Evolutionary conservation across 1,284 basidiomycete species (phyloP).

Genomic region (Pisolithus thermaeus): DNA sequence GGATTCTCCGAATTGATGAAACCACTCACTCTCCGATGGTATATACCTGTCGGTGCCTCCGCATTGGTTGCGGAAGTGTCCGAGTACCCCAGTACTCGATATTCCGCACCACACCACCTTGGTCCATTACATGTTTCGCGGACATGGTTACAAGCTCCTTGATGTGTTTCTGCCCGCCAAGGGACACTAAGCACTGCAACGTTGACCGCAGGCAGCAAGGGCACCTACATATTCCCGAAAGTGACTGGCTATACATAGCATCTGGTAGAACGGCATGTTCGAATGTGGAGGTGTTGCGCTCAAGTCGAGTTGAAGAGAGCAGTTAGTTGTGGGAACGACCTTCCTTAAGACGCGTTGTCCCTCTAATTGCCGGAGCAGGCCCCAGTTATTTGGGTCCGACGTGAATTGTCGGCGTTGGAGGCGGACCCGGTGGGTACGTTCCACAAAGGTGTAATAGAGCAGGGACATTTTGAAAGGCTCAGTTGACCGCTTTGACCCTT

Average conservation of each 20-base stretch:
- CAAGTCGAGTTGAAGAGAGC: no score
- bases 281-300: no score
- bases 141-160: slow-evolving; percentile 72
- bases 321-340: no score
- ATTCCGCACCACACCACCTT: slow-evolving; percentile 76
- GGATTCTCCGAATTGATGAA: not conserved
- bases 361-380: no score
- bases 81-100: slow-evolving; percentile 74
- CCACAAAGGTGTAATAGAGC: no score
- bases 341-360: no score
- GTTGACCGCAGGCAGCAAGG: not conserved
- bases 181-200: slow-evolving; percentile 2
- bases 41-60: slow-evolving; percentile 59
- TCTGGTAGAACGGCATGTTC: slow-evolving; percentile 76
- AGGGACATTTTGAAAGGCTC: no score
- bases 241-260: slow-evolving; percentile 74
- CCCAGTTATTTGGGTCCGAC: no score
- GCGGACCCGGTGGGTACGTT: no score
- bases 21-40: slow-evolving; percentile 71
- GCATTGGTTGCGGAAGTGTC: slow-evolving; percentile 73
- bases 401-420: no score
- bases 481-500: no score
- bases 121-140: slow-evolving; percentile 68
- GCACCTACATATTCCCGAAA: slow-evolving; percentile 61
- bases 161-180: slow-evolving; percentile 55